A percentile compares a stretch with the other conserved stretches of the same genome.
Evolutionary conservation across 2,329 filamentous ascomycete genomes (phyloP).

Genomic region (Cytospora mali): DNA sequence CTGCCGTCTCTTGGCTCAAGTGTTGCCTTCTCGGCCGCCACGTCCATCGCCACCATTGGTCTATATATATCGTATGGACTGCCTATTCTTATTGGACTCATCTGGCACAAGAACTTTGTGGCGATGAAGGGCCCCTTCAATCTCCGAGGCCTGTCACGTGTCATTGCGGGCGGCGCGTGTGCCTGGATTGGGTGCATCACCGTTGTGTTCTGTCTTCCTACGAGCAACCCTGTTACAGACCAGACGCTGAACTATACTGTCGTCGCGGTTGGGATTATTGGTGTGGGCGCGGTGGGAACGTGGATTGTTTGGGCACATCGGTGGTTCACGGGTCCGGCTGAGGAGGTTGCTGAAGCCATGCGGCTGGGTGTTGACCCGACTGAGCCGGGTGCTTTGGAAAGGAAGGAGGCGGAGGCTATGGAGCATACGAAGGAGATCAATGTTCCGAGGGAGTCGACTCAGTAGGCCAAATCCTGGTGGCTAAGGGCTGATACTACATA

Average conservation of each 20-base stretch:
- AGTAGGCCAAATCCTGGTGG: not conserved
- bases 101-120: constrained; percentile 53
- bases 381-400: constrained; percentile 48
- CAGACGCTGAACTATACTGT: constrained; percentile 63
- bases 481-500: no score
- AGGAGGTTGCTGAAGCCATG: constrained; percentile 54
- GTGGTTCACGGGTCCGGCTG: constrained; percentile 60
- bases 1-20: constrained; percentile 56
- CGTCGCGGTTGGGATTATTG: constrained; percentile 61
- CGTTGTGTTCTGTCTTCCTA: constrained; percentile 60
- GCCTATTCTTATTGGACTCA: constrained; percentile 56
- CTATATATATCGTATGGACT: constrained; percentile 62
- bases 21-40: constrained; percentile 61
- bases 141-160: constrained; percentile 47
- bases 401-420: constrained; percentile 34
- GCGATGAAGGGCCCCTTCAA: constrained; percentile 59
- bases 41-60: constrained; percentile 61
- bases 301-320: constrained; percentile 56
- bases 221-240: constrained; percentile 56
- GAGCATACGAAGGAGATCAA: constrained; percentile 32
- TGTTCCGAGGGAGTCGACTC: not conserved
- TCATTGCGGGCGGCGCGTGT: constrained; percentile 50
- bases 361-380: constrained; percentile 50
- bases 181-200: constrained; percentile 58
- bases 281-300: constrained; percentile 46